Conservation (phyloP, 1,284 basidiomycete genomes). For the Meira miltonrushii region DNA sequence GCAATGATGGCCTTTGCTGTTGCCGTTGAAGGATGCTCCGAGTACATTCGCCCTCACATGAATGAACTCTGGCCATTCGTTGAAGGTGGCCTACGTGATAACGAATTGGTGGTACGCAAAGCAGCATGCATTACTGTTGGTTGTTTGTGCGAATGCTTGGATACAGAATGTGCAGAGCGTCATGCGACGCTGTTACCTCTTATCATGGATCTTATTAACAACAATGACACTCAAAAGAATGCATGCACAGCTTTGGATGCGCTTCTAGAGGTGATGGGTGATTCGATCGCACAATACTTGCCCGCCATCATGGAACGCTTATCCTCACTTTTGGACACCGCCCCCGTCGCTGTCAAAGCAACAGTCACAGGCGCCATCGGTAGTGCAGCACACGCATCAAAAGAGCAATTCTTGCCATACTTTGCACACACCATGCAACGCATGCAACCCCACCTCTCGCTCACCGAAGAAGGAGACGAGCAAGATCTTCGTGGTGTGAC, state of each 20-base stretch:
- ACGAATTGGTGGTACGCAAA: conserved; percentile 79
- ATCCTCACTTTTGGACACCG: conserved; percentile 77
- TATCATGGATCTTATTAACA: conserved; percentile 66
- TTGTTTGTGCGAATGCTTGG: conserved; percentile 95
- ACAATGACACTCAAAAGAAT: conserved; percentile 77
- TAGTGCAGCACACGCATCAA: conserved; percentile 95
- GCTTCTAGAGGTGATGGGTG: conserved; percentile 88
- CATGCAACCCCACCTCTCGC: conserved; percentile 76
- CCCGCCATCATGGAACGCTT: conserved; percentile 93
- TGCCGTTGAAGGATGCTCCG: conserved; percentile 93
- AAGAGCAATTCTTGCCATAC: conserved; percentile 85
- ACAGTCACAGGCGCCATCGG: conserved; percentile 98
- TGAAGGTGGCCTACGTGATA: conserved; percentile 79
- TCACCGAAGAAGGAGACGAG: conserved; percentile 73
- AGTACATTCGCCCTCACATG: conserved; percentile 94
- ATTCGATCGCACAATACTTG: conserved; percentile 83
- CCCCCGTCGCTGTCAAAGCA: conserved; percentile 79
- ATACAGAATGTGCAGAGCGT: conserved; percentile 81
- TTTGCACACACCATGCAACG: conserved; percentile 87
- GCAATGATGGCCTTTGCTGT: conserved; percentile 96
- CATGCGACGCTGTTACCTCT: conserved; percentile 80
- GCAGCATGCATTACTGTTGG: conserved; percentile 91
- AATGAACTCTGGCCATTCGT: conserved; percentile 89
- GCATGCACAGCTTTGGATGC: conserved; percentile 96
- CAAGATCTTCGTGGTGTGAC: conserved; percentile 90